These are phyloP conservation scores for Scutellaria minor DNA, from an alignment of 257 asterid species.

Conservation along the genomic window DNA sequence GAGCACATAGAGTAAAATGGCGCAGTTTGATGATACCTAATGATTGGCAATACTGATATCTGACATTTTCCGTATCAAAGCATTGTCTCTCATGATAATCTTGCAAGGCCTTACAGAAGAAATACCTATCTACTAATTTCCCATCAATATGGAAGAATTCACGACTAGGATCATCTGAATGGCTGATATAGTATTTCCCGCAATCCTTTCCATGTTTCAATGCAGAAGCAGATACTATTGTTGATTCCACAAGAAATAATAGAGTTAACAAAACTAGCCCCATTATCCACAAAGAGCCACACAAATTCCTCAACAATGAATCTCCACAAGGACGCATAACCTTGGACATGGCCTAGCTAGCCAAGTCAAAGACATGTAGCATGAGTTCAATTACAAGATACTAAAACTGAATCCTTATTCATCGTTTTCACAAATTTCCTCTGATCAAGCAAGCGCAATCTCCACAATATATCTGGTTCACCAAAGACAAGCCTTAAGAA, in stretches of 20 bases:
- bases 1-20: background rate
- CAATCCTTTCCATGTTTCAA: slow-evolving; percentile 52
- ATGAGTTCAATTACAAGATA: slow-evolving; percentile 22
- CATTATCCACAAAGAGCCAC: slow-evolving; percentile 45
- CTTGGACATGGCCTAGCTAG: slow-evolving; percentile 25
- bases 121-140: slow-evolving; percentile 56
- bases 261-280: slow-evolving; percentile 43
- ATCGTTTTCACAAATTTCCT: slow-evolving; percentile 19
- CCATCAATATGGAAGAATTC: slow-evolving; percentile 65
- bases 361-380: slow-evolving; percentile 34
- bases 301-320: slow-evolving; percentile 40
- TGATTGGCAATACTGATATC: slow-evolving; percentile 52
- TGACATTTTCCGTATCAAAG: slow-evolving; percentile 38
- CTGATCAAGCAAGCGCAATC: slow-evolving; percentile 34
- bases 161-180: slow-evolving; percentile 45
- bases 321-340: slow-evolving; percentile 42
- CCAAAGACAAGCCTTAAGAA: slow-evolving; percentile 10
- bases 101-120: slow-evolving; percentile 65
- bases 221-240: slow-evolving; percentile 50
- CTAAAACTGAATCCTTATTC: slow-evolving; percentile 24
- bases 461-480: slow-evolving; percentile 35
- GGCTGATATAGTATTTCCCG: slow-evolving; percentile 54
- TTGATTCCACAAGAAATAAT: slow-evolving; percentile 52
- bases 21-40: slow-evolving; percentile 52
- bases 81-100: slow-evolving; percentile 50